phyloP scores from a whole-genome alignment of 257 asterid species.

The Nemophila menziesii region DNA sequence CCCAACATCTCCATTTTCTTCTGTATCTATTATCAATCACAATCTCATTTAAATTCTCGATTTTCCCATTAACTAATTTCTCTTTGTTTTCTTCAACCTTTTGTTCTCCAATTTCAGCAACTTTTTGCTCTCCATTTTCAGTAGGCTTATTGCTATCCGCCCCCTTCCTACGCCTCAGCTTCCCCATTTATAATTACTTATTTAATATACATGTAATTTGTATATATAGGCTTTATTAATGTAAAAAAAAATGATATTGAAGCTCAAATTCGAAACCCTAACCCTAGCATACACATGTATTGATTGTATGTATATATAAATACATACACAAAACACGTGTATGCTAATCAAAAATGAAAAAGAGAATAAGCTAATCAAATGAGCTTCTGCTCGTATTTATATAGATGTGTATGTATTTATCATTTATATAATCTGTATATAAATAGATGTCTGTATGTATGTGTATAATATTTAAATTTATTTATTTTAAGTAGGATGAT shows the following conservation, averaged over 20 bases:
- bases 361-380: neutral
- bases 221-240: neutral
- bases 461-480: neutral
- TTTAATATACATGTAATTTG: neutral
- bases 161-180: constrained; percentile 30
- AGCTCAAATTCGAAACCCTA: neutral
- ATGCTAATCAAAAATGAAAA: neutral
- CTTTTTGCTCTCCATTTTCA: constrained; percentile 11
- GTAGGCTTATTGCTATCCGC: constrained; percentile 14
- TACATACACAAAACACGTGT: neutral
- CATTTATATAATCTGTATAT: too few species aligned
- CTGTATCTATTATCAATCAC: constrained; percentile 20
- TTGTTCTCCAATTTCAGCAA: constrained; percentile 5
- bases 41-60: constrained; percentile 15
- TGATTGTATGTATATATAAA: neutral
- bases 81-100: constrained; percentile 9
- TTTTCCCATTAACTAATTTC: constrained; percentile 2
- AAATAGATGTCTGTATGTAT: neutral
- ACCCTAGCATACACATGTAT: neutral
- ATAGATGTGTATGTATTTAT: too few species aligned
- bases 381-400: neutral
- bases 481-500: too few species aligned
- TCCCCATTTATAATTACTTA: constrained; percentile 7
- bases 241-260: neutral
- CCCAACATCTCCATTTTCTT: constrained; percentile 49